phyloP scores from a whole-genome alignment of 495 filamentous ascomycete genomes.

The Podospora fimiseda region DNA sequence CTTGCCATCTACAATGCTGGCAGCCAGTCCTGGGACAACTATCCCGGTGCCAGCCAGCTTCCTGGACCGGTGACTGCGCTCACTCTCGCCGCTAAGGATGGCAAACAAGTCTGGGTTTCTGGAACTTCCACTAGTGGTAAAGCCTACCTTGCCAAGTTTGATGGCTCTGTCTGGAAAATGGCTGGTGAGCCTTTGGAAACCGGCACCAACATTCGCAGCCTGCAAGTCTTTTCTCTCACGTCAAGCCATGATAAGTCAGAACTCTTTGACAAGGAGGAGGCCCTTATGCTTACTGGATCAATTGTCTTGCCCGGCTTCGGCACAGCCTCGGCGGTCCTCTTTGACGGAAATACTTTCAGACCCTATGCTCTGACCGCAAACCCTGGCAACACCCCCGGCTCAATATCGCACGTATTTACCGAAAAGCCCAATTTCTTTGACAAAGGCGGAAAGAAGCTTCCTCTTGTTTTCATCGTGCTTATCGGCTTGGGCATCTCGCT shows the following conservation, averaged over 20 bases:
- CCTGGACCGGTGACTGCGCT: conserved; percentile 76
- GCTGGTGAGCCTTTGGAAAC: conserved; percentile 52
- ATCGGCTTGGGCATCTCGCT: conserved; percentile 89
- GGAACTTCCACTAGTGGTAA: conserved; percentile 62
- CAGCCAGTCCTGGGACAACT: conserved; percentile 55
- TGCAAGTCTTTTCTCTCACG: conserved; percentile 72
- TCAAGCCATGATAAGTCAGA: conserved; percentile 57
- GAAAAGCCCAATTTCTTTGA: conserved; percentile 63
- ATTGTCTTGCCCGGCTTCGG: conserved; percentile 71
- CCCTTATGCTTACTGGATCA: conserved; percentile 75
- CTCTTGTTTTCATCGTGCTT: conserved; percentile 80
- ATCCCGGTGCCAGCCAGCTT: conserved; percentile 57
- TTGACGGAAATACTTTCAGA: conserved; percentile 66
- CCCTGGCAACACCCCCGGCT: conserved; percentile 55
- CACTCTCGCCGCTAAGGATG: conserved; percentile 59
- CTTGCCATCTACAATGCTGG: conserved; percentile 70
- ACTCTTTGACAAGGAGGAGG: conserved; percentile 57
- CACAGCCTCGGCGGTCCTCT: conserved; percentile 76
- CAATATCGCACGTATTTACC: conserved; percentile 71
- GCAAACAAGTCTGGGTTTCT: conserved; percentile 70
- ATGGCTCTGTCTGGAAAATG: conserved; percentile 47
- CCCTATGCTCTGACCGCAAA: conserved; percentile 77
- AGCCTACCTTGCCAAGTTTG: conserved; percentile 72
- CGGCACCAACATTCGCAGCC: conserved; percentile 62
- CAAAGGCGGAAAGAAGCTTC: conserved; percentile 43